Evolutionary conservation across 2,329 filamentous ascomycete species (phyloP), one percentile per base, ranked within the genome.

Genomic region (Neonectria magnoliae): DNA sequence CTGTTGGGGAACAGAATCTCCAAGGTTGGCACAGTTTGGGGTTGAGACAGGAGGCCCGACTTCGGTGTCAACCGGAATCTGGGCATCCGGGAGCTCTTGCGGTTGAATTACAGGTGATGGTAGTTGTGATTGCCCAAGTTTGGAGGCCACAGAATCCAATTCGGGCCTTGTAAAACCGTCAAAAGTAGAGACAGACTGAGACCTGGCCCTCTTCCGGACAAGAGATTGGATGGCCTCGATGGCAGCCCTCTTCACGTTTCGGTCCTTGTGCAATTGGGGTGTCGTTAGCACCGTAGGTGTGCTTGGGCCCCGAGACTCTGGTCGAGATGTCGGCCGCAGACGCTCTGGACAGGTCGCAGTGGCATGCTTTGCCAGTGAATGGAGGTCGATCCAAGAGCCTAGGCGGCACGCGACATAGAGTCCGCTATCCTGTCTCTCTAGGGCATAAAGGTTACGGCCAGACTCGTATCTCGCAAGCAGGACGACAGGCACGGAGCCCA

Each of bases 391-490:
- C 90, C 91, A 93, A 20, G 81, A 77, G 2, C 88, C 90, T 47
- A 96, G 80, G 71, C 87, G 89, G 76, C 90, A 94, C 27, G 93
- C 76, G 11, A 87, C 86, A 75, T 92, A 94, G 4, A 91, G 81
- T 1, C 85, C 85, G 51, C 80, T 77, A 16, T 83, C 81, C 38
- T 92, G 87, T 25, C 87, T 84, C 79, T 94, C 92, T n/a, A 93
- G 79, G 13, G 85, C 90, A 74, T 88, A 91, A 0, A 87, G 67
- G 38, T 81, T 81, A 60, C 82, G 81, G 65, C 83, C 84, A 27
- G 83, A 80, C 47, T 90, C 87, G 48, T 86, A 82, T 62, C 87
- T 83, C 29, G 88, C 89, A 63, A 93, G 81, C 10, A 93, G 82
- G 16, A 92, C 80, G 62, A 84, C 85, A 14, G 85, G 81, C 11